phyloP scores from a whole-genome alignment of 371 early-diverging fungal genomes.

The Blakeslea trispora region DNA sequence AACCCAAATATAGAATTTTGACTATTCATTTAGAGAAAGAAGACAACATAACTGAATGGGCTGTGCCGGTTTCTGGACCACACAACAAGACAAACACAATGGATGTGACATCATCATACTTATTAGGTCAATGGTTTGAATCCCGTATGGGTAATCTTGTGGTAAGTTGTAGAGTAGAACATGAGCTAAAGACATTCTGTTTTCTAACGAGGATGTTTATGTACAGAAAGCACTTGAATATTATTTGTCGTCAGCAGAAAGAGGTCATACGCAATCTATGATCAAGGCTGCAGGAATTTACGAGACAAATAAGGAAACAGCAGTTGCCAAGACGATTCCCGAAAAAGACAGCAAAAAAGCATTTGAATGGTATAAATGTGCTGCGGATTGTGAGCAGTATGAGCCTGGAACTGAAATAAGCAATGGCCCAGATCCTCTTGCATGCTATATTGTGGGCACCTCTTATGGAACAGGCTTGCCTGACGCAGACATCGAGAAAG shows the following conservation, averaged over 20 bases:
- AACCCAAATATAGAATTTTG: constrained; percentile 43
- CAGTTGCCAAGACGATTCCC: constrained; percentile 10
- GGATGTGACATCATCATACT: constrained; percentile 53
- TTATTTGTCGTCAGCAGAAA: constrained; percentile 44
- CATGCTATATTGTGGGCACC: constrained; percentile 50
- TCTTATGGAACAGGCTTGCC: constrained; percentile 45
- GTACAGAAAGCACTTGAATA: constrained; percentile 46
- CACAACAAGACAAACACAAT: constrained; percentile 30
- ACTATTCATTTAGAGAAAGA: constrained; percentile 55
- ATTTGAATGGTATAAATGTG: constrained; percentile 50
- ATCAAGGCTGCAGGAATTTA: constrained; percentile 46
- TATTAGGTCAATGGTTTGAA: constrained; percentile 50
- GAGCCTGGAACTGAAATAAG: constrained; percentile 28
- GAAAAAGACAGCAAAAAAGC: constrained; percentile 44
- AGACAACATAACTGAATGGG: constrained; percentile 29
- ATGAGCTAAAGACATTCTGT: neutral
- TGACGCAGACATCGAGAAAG: constrained; percentile 45
- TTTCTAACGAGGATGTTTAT: neutral
- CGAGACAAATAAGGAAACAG: constrained; percentile 23
- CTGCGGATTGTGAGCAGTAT: constrained; percentile 40
- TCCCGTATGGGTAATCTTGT: constrained; percentile 39
- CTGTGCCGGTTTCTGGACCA: constrained; percentile 25
- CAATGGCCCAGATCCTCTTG: constrained; percentile 44
- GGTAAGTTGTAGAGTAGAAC: constrained; percentile 27
- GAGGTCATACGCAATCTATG: constrained; percentile 50